Evolutionary conservation across 495 filamentous ascomycete species (phyloP).

Genomic region (Hypoxylon intermedium): DNA sequence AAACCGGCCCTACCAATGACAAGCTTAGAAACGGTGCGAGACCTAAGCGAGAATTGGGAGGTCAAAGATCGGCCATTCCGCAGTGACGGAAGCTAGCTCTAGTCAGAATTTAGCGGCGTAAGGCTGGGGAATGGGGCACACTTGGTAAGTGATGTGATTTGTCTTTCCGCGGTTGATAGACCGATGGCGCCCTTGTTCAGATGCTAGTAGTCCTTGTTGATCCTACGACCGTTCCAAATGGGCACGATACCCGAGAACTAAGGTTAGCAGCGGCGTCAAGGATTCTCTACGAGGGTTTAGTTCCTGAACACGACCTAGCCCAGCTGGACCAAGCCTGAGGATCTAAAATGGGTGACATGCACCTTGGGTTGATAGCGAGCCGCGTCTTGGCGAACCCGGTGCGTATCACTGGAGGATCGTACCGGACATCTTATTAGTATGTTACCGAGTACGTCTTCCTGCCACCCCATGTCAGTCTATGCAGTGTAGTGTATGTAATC

Average conservation of each 20-base stretch:
- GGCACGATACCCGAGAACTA: conserved; percentile 1
- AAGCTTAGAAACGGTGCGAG: conserved; percentile 17
- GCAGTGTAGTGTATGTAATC: conserved; percentile 11
- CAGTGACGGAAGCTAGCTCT: conserved; percentile 1
- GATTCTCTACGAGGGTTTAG: conserved; percentile 9
- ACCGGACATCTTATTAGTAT: too few relatives aligned
- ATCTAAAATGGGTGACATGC: not conserved
- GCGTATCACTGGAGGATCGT: not conserved
- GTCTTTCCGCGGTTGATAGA: conserved; percentile 5
- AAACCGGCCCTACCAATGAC: not conserved
- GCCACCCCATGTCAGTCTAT: too few relatives aligned
- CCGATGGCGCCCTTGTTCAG: not conserved
- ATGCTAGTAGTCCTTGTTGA: not conserved
- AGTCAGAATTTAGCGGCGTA: conserved; percentile 31
- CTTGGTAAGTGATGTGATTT: conserved; percentile 14
- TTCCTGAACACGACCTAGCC: conserved; percentile 8
- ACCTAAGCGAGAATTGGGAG: not conserved
- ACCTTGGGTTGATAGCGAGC: conserved; percentile 6
- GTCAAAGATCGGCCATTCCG: conserved; percentile 25
- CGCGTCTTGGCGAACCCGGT: not conserved
- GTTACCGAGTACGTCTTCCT: too few relatives aligned
- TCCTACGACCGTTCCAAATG: not conserved
- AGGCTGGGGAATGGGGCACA: conserved; percentile 15
- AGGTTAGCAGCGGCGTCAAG: conserved; percentile 18
- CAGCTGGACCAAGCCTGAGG: not conserved